Evolutionary conservation across 495 filamentous ascomycete species (phyloP).

Genomic region (Lophiostoma macrostomum): DNA sequence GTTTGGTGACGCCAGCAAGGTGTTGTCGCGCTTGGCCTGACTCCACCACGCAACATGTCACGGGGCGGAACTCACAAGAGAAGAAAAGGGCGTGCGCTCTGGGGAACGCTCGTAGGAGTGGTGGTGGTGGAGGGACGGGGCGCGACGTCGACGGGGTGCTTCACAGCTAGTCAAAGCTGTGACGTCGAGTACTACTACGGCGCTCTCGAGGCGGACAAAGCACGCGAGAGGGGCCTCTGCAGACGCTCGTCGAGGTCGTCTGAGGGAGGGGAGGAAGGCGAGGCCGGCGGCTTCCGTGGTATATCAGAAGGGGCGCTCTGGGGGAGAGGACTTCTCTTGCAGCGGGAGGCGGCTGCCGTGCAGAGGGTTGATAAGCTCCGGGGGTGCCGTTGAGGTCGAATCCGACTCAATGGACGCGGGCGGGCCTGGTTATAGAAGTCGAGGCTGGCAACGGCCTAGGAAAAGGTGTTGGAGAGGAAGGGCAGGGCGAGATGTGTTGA

Average conservation of each 20-base stretch:
- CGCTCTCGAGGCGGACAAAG: not conserved
- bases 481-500: slow-evolving; percentile 22
- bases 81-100: slow-evolving; percentile 11
- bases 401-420: slow-evolving; percentile 4
- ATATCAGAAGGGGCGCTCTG: slow-evolving; percentile 22
- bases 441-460: slow-evolving; percentile 31
- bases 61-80: slow-evolving; percentile 21
- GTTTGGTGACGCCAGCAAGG: too few relatives aligned
- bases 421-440: slow-evolving; percentile 18
- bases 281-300: slow-evolving; percentile 27
- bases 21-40: too few relatives aligned
- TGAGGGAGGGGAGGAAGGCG: slow-evolving; percentile 13
- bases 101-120: slow-evolving; percentile 6
- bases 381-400: slow-evolving; percentile 8
- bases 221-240: slow-evolving; percentile 8
- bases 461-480: slow-evolving; percentile 8
- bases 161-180: slow-evolving; percentile 44
- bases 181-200: slow-evolving; percentile 29
- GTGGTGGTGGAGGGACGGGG: slow-evolving; percentile 17
- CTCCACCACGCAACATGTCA: not conserved
- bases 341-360: slow-evolving; percentile 13
- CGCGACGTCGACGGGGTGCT: slow-evolving; percentile 7
- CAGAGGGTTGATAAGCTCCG: slow-evolving; percentile 13
- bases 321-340: too few relatives aligned
- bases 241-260: slow-evolving; percentile 3